These are phyloP conservation scores for Papiliotrema nemorosa DNA, from an alignment of 1,284 basidiomycete genomes.

Conservation along the genomic window DNA sequence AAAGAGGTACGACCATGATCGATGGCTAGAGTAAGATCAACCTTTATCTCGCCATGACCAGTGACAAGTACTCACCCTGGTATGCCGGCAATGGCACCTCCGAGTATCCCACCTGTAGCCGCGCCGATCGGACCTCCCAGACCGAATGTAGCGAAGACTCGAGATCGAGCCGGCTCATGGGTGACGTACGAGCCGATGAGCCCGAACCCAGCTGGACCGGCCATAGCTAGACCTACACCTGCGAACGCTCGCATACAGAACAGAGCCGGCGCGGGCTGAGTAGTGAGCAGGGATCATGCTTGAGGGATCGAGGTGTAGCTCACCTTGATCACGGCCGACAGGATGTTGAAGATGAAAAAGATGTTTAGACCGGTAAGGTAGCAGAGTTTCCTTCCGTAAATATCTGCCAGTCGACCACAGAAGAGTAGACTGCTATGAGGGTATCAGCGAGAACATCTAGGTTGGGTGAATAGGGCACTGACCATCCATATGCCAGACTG, in stretches of 20 bases:
- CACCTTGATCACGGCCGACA: conserved; percentile 14
- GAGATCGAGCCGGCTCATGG: conserved; percentile 10
- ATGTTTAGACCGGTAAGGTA: conserved; percentile 34
- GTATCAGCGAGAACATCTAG: neutral
- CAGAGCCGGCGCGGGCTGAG: neutral
- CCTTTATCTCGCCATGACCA: conserved; percentile 12
- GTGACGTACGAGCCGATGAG: conserved; percentile 7
- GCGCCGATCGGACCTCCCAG: conserved; percentile 13
- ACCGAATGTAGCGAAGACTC: conserved; percentile 11
- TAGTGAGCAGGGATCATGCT: neutral
- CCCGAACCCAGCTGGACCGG: conserved; percentile 10
- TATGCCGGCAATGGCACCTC: conserved; percentile 10
- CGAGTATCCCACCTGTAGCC: conserved; percentile 7
- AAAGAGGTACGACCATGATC: conserved; percentile 20
- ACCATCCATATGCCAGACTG: conserved; percentile 3
- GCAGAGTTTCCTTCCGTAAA: conserved; percentile 38
- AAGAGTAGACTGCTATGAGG: conserved; percentile 35
- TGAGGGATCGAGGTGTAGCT: neutral
- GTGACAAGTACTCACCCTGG: neutral
- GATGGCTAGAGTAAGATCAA: neutral
- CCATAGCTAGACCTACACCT: conserved; percentile 9
- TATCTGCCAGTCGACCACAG: conserved; percentile 44
- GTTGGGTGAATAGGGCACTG: no score
- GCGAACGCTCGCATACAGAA: conserved; percentile 7
- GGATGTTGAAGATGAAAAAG: conserved; percentile 10